These are phyloP conservation scores for Alnus rubra DNA, from an alignment of 306 rosid genomes.

Conservation along the genomic window DNA sequence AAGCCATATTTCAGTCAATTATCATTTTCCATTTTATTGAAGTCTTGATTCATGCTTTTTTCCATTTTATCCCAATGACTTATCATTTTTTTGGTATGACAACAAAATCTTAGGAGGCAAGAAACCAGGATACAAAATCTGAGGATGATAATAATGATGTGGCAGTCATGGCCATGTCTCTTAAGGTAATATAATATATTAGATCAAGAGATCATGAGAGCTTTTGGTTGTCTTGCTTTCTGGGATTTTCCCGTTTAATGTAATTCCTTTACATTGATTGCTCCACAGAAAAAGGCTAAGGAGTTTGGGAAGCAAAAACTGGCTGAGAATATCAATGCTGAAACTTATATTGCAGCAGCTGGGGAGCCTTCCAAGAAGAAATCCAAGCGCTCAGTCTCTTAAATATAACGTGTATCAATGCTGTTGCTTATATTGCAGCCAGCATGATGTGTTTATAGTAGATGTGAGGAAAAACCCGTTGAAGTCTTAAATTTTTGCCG, in stretches of 20 bases:
- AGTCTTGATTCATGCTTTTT: slow-evolving; percentile 11
- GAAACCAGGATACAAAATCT: slow-evolving; percentile 37
- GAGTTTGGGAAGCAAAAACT: slow-evolving; percentile 59
- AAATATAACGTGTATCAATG: not conserved
- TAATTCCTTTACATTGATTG: slow-evolving; percentile 8
- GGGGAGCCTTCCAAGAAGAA: slow-evolving; percentile 61
- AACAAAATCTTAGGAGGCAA: slow-evolving; percentile 56
- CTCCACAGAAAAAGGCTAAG: slow-evolving; percentile 62
- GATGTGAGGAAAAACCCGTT: too few relatives aligned
- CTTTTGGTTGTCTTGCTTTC: not conserved
- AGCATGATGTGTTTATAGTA: not conserved
- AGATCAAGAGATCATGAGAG: not conserved
- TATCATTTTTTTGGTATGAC: slow-evolving; percentile 14
- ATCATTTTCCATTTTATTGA: not conserved
- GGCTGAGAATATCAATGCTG: slow-evolving; percentile 57
- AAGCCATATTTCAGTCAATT: slow-evolving; percentile 6
- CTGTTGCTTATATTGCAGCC: not conserved
- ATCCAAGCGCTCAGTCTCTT: slow-evolving; percentile 46
- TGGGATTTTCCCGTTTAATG: not conserved
- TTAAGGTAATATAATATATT: slow-evolving; percentile 52
- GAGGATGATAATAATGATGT: slow-evolving; percentile 50
- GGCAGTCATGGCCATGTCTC: slow-evolving; percentile 50
- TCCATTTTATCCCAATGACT: not conserved
- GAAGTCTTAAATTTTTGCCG: not conserved
- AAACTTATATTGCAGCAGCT: slow-evolving; percentile 54